Conservation (phyloP, 306 rosid genomes). For the Dryas drummondii region DNA sequence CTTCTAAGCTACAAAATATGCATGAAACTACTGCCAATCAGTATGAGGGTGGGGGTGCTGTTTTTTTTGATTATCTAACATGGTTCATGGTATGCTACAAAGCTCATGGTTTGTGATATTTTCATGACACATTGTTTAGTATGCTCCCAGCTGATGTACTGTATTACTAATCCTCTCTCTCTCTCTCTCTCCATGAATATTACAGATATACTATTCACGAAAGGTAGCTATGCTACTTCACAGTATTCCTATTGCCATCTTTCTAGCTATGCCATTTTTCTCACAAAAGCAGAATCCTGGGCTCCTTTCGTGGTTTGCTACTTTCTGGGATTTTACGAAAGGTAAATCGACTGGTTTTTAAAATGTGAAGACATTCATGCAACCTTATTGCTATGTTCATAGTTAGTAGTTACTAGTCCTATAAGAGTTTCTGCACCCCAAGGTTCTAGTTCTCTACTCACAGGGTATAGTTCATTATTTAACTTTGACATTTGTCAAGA, state of each 20-base stretch:
- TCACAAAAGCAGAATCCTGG: conserved; percentile 36
- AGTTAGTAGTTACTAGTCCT: neutral
- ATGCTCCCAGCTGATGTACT: conserved; percentile 15
- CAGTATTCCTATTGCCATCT: conserved; percentile 64
- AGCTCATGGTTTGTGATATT: conserved; percentile 23
- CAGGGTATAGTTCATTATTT: neutral
- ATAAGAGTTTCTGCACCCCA: neutral
- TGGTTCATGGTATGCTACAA: conserved; percentile 83
- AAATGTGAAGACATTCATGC: conserved; percentile 17
- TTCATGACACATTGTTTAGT: conserved; percentile 25
- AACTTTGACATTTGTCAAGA: conserved; percentile 11
- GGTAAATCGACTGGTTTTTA: conserved; percentile 47
- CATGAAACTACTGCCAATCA: conserved; percentile 41
- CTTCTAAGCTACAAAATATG: conserved; percentile 62
- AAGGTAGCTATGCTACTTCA: conserved; percentile 81
- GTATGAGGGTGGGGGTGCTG: conserved; percentile 56
- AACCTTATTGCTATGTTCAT: neutral
- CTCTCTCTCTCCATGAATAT: conserved; percentile 27
- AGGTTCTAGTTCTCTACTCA: conserved; percentile 22
- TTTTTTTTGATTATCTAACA: conserved; percentile 90
- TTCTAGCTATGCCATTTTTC: conserved; percentile 52
- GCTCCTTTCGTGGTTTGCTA: conserved; percentile 50
- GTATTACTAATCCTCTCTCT: conserved; percentile 21
- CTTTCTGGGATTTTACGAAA: conserved; percentile 61
- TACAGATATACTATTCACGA: conserved; percentile 79